These are phyloP conservation scores for Kurtzmaniella natalensis DNA, from an alignment of 1,139 yeast species.

Conservation along the genomic window DNA sequence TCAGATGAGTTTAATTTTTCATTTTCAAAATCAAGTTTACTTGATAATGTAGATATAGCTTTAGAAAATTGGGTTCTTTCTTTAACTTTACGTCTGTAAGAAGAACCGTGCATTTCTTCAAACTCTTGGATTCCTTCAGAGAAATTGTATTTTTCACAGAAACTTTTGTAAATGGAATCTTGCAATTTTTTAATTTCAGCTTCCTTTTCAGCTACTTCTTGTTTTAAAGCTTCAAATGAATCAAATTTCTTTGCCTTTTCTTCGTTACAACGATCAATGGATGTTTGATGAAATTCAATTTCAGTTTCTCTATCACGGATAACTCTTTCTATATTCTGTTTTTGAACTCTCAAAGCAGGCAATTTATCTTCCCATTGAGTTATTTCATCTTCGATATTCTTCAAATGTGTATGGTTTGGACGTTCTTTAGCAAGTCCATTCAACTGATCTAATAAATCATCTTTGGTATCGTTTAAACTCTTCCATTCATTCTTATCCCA, in stretches of 20 bases:
- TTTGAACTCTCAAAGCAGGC: constrained; percentile 48
- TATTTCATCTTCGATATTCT: constrained; percentile 53
- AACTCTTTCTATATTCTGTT: constrained; percentile 46
- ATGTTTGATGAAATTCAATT: constrained; percentile 42
- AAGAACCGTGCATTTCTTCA: constrained; percentile 62
- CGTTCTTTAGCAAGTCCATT: constrained; percentile 44
- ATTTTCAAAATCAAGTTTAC: constrained; percentile 60
- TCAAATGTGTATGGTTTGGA: constrained; percentile 57
- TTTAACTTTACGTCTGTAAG: constrained; percentile 55
- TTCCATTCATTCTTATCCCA: constrained; percentile 79
- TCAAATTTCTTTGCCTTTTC: background rate
- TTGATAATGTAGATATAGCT: constrained; percentile 58
- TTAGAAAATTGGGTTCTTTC: constrained; percentile 60
- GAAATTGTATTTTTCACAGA: constrained; percentile 54
- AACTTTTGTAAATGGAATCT: constrained; percentile 42
- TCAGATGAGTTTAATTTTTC: constrained; percentile 51
- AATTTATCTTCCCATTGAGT: constrained; percentile 50
- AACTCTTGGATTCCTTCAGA: constrained; percentile 55
- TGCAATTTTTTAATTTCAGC: constrained; percentile 37
- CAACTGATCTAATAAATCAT: constrained; percentile 52
- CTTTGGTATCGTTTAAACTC: constrained; percentile 54
- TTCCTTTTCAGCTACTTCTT: constrained; percentile 18
- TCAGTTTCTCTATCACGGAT: constrained; percentile 55
- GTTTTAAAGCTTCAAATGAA: constrained; percentile 9
- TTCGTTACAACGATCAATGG: constrained; percentile 14